A percentile compares a stretch with the other conserved stretches of the same genome.
Evolutionary conservation across 2,329 filamentous ascomycete species (phyloP).

Genomic region (Penicillium sp.): DNA sequence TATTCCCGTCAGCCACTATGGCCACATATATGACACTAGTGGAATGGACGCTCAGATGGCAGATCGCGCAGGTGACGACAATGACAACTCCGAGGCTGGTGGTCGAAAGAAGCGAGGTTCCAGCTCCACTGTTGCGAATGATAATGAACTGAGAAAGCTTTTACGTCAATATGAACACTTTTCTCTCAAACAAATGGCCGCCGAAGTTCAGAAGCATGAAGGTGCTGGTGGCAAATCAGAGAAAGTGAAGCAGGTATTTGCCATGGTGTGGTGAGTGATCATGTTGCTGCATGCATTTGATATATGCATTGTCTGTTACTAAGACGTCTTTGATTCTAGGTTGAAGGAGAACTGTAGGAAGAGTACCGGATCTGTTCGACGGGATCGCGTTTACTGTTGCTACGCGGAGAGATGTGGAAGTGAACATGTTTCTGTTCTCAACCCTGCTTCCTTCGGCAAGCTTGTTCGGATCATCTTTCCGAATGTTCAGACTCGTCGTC

Average conservation of each 20-base stretch:
- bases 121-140: slow-evolving; percentile 46
- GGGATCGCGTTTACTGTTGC: slow-evolving; percentile 90
- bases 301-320: slow-evolving; percentile 3
- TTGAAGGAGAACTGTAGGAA: slow-evolving; percentile 46
- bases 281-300: neutral
- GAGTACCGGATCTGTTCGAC: slow-evolving; percentile 67
- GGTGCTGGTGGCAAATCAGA: slow-evolving; percentile 48
- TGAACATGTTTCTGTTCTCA: slow-evolving; percentile 89
- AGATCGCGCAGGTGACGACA: slow-evolving; percentile 37
- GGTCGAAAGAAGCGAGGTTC: slow-evolving; percentile 45
- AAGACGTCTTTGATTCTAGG: slow-evolving; percentile 27
- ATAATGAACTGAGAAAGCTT: slow-evolving; percentile 46
- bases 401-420: slow-evolving; percentile 91
- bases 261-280: slow-evolving; percentile 47
- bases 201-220: slow-evolving; percentile 48
- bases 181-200: slow-evolving; percentile 44
- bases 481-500: slow-evolving; percentile 82
- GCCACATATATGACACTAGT: slow-evolving; percentile 36
- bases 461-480: slow-evolving; percentile 94
- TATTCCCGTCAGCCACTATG: slow-evolving; percentile 35
- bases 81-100: slow-evolving; percentile 42
- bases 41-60: slow-evolving; percentile 40
- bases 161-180: slow-evolving; percentile 46
- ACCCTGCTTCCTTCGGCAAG: slow-evolving; percentile 96
- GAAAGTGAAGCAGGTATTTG: slow-evolving; percentile 51